Evolutionary conservation across 176 grass and related monocot species (phyloP).

Genomic region (Triticum turgidum): DNA sequence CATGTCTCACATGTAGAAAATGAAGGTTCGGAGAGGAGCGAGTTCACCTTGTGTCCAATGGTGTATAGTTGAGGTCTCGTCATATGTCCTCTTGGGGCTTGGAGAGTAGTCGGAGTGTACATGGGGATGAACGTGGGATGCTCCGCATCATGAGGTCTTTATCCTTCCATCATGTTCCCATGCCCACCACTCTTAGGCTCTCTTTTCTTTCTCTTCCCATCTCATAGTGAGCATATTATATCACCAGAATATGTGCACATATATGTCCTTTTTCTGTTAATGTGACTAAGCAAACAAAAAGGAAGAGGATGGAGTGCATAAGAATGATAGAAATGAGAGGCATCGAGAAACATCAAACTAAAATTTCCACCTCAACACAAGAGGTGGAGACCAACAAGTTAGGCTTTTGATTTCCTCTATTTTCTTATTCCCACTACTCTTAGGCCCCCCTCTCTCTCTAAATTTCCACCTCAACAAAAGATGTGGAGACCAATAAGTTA

Average conservation of each 20-base stretch:
- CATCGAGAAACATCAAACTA: background rate
- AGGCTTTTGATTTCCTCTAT: background rate
- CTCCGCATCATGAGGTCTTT: background rate
- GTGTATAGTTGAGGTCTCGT: no score
- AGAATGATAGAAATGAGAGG: slow-evolving; percentile 33
- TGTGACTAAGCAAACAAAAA: background rate
- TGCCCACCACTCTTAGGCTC: slow-evolving; percentile 22
- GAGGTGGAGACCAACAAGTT: background rate
- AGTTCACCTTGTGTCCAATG: no score
- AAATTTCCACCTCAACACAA: background rate
- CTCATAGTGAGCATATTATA: background rate
- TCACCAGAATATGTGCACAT: background rate
- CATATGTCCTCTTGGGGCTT: no score
- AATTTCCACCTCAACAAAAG: background rate
- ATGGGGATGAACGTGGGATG: no score
- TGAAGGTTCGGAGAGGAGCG: no score
- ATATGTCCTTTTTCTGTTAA: background rate
- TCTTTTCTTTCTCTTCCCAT: slow-evolving; percentile 25
- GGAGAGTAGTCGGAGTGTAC: no score
- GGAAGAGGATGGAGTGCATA: background rate
- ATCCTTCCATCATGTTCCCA: slow-evolving; percentile 24
- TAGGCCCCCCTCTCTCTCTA: background rate
- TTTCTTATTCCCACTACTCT: background rate
- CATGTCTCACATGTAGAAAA: no score
- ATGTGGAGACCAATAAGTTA: background rate